Base-by-base conservation (phyloP, 768 basidiomycete genomes). In the Suillus placidus region DNA sequence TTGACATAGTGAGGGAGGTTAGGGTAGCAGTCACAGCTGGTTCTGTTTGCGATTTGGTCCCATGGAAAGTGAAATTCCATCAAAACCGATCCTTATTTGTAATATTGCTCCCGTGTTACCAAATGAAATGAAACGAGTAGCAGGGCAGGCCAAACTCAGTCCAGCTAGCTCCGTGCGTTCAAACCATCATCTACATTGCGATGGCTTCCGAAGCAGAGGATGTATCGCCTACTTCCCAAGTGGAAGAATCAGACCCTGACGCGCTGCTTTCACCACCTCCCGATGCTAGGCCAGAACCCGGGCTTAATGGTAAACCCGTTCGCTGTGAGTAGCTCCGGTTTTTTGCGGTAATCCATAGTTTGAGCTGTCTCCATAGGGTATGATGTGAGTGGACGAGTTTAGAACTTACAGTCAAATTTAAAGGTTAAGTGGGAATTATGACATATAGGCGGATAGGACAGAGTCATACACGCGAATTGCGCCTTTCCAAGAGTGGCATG, bases 401-500 rank as follows among this genome's bases (percentile, higher is more conserved):
- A 13, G 6, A 12, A 58, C 56, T 57, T 38, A 5, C 0, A 58
- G 26, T 60, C 43, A 62, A 68, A 51, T 23, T 60, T 43, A 62
- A 67, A 52, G 67, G 64, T 62, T 67, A 67, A 67, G 64, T 74
- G 66, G 67, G 32, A 20, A 23, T 60, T 9, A 32, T 52, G 8
- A 18, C 54, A 52, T 42, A 40, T 58, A 94, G 92, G 93, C 93
- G 65, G 87, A 94, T 78, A 88, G 92, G 69, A 88, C 89, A 56
- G 93, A 94, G 75, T 71, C 93, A 12, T 94, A 94, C 73, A 94
- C 93, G 23, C 85, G 88, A 65, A 94, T 93, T 70, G 82, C 83
- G 55, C 93, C 93, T 34, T 94, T 94, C 75, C 92, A 94, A 75
- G 91, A 93, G 79, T 87, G 83, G 71, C 84, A 88, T 73, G 93